Base-by-base conservation (phyloP, 257 asterid genomes). In the Plantago ovata region DNA sequence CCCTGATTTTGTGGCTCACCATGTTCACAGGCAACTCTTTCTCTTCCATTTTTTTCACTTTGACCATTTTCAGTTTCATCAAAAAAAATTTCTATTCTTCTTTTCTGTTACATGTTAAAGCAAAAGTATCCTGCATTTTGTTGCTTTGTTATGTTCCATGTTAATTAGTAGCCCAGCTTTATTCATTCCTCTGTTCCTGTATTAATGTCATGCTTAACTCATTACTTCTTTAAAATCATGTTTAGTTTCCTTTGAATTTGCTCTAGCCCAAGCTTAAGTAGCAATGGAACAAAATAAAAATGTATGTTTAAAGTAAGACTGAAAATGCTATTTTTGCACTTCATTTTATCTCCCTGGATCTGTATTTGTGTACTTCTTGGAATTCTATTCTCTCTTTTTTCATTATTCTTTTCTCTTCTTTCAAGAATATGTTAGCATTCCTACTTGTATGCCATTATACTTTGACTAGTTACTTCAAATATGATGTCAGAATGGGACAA, bases 21-120 rank as follows among this genome's bases (percentile, higher is more conserved):
- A 72, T 11, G 64, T 81, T 51, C 80, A 75, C 78, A 81, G 87
- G 87, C 76, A 81, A 74, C 68, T 40, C 42, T 16, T 28, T 28
- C 36, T 28, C 36, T 3, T 28, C 36, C 36, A 28, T 28, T 28
- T 28, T n/a, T 3, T 28, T 28, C 36, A 28, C 36, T 28, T n/a
- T 28, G 36, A 28, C 7, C 7, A 28, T 8, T 28, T 28, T 28
- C 36, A 28, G 7, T 28, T 28, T 28, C 7, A 28, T 28, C 6
- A 6, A 28, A 2, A 20, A 16, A 7, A 0, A 3, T 16, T 33
- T 44, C 53, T 9, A 21, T n/a, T n/a, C 18, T 60, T 57, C n/a
- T n/a, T n/a, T n/a, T 0, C 15, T 49, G 42, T 54, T 46, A 36
- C 51, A 44, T 63, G 57, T 63, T 63, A 38, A 45, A 44, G 36